phyloP scores from a whole-genome alignment of 2,329 filamentous ascomycete species.

The Teratosphaeria epicoccoides region DNA sequence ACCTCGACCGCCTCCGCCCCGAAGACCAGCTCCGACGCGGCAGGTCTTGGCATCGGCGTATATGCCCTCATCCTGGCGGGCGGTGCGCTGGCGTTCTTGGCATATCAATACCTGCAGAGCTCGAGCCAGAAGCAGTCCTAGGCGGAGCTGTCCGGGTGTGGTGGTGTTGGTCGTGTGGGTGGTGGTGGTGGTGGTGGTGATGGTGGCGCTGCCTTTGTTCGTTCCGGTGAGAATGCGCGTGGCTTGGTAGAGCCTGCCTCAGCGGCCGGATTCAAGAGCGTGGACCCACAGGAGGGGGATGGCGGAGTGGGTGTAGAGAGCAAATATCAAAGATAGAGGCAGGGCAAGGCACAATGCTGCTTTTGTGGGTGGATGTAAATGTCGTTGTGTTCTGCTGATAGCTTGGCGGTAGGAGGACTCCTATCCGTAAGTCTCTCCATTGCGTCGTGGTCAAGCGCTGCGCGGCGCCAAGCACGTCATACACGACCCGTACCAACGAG shows the following conservation, averaged over 20 bases:
- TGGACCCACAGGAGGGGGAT: background rate
- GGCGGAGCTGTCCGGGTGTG: slow-evolving; percentile 1
- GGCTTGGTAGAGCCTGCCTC: background rate
- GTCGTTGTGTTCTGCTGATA: background rate
- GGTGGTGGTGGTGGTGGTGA: no score
- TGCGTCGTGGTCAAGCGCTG: no score
- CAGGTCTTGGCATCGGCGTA: slow-evolving; percentile 60
- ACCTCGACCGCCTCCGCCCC: slow-evolving; percentile 42
- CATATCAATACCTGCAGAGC: slow-evolving; percentile 75
- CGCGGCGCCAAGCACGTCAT: no score
- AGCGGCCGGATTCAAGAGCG: background rate
- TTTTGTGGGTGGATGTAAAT: background rate
- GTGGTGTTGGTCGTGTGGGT: background rate
- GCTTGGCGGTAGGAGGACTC: background rate
- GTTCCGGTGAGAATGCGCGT: background rate
- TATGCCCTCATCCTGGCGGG: slow-evolving; percentile 74
- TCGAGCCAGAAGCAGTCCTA: slow-evolving; percentile 27
- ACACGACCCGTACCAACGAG: no score
- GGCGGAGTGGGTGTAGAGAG: no score
- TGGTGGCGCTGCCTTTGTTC: no score
- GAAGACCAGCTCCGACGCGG: slow-evolving; percentile 32
- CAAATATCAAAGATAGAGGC: background rate
- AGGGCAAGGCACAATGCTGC: background rate
- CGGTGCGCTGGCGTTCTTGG: slow-evolving; percentile 64
- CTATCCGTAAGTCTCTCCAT: background rate